Evolutionary conservation across 768 basidiomycete genomes (phyloP), one percentile per base, ranked within the genome.

Genomic region (Mycena pura): DNA sequence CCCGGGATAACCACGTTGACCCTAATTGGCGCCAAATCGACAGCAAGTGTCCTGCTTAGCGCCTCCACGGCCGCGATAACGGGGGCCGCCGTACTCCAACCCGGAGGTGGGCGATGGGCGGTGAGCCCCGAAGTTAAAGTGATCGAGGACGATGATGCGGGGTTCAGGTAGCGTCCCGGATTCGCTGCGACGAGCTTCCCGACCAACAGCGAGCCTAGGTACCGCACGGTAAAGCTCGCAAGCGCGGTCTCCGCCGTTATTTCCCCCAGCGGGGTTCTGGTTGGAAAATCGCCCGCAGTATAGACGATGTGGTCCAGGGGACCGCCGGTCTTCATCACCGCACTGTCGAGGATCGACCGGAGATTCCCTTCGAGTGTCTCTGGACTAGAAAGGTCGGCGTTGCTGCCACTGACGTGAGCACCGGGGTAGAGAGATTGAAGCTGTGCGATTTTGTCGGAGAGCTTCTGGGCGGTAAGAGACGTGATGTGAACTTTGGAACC

Each of bases 401-500:
- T n/a, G 15, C 44, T 56, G 43, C 54, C 54, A 17, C 54, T 55
- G 21, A 55, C 53, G 13, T 45, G 53, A 13, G 29, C 53, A 25
- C 22, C 43, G 14, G 53, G 43, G 27, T 55, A 55, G 27, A 55
- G 24, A 19, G 53, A 55, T 32, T 44, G 52, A 19, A 54, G 52
- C 29, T 22, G 52, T 0, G 25, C 4, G 19, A 55, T 45, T 47
- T 56, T 56, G 44, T 17, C 9, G 36, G 44, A 5, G 44, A 46
- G 54, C 34, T 46, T 44, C 14, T 45, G 31, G 31, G 53, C 14
- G 3, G 53, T 44, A 1, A 11, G 17, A 31, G 53, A 55, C 15
- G 53, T 55, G 25, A 55, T 45, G n/a, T 55, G 53, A n/a, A 55
- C 53, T 44, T 36, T 55, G 17, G 53, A 55, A 32, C 53, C 53